These are phyloP conservation scores for Suhomyces anneliseae DNA, from an alignment of 1,139 yeast genomes.

Conservation along the genomic window DNA sequence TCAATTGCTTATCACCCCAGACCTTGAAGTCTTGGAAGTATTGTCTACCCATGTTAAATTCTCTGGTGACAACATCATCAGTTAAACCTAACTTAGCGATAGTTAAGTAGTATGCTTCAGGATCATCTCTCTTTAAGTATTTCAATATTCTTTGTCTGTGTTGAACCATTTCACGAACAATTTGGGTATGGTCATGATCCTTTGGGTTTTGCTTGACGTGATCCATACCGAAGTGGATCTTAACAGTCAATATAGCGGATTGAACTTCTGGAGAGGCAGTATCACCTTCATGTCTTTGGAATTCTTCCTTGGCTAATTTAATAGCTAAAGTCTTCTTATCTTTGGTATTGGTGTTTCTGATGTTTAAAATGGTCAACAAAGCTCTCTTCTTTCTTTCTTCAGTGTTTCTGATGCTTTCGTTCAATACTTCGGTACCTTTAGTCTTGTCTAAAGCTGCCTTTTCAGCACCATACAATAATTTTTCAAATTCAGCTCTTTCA, in stretches of 20 bases:
- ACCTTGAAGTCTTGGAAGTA: conserved; percentile 85
- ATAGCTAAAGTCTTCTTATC: conserved; percentile 64
- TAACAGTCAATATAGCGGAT: conserved; percentile 85
- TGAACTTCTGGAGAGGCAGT: conserved; percentile 96
- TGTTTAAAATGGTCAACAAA: conserved; percentile 66
- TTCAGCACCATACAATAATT: conserved; percentile 74
- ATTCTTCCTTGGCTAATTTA: conserved; percentile 70
- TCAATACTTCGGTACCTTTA: conserved; percentile 40
- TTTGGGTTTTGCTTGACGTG: conserved; percentile 74
- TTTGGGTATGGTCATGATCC: conserved; percentile 69
- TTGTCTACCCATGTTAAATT: conserved; percentile 80
- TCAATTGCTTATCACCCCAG: conserved; percentile 63
- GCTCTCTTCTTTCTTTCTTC: conserved; percentile 69
- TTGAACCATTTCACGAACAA: conserved; percentile 80
- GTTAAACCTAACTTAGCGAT: conserved; percentile 84
- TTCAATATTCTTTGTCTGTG: conserved; percentile 80
- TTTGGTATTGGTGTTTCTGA: conserved; percentile 65
- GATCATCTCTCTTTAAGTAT: conserved; percentile 76
- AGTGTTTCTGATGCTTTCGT: conserved; percentile 41
- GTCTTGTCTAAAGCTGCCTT: conserved; percentile 37
- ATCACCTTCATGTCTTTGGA: conserved; percentile 82
- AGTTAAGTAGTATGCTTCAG: conserved; percentile 81
- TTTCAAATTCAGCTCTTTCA: conserved; percentile 66
- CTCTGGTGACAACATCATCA: conserved; percentile 74
- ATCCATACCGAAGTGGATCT: conserved; percentile 73